These are phyloP conservation scores for Chenopodium album DNA, from an alignment of 148 eudicot species.

Conservation along the genomic window DNA sequence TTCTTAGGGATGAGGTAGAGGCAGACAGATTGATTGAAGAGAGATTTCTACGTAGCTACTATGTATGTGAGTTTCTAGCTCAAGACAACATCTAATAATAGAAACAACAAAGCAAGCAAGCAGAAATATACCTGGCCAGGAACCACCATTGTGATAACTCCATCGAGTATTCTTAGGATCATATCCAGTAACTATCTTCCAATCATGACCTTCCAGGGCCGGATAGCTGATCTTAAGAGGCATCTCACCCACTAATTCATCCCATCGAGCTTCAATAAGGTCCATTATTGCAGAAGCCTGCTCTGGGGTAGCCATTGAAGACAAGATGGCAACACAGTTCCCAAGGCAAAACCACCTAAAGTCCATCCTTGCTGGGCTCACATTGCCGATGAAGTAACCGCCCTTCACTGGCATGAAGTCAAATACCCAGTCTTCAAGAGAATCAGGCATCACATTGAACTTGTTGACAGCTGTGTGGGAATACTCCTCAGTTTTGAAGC, in stretches of 20 bases:
- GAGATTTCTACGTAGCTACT: neutral
- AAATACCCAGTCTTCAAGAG: conserved; percentile 73
- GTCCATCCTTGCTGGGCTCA: conserved; percentile 84
- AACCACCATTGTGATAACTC: conserved; percentile 92
- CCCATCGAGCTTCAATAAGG: conserved; percentile 78
- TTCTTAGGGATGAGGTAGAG: neutral
- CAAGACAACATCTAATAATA: neutral
- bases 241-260: conserved; percentile 87
- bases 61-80: neutral
- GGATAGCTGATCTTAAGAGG: conserved; percentile 85
- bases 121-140: conserved; percentile 69
- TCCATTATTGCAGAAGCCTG: conserved; percentile 87
- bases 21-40: neutral
- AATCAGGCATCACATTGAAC: conserved; percentile 73
- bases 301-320: conserved; percentile 82
- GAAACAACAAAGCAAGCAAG: neutral
- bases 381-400: conserved; percentile 83
- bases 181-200: conserved; percentile 80
- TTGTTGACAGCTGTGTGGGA: conserved; percentile 73
- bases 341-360: conserved; percentile 90
- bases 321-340: conserved; percentile 74
- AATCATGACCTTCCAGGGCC: conserved; percentile 75
- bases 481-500: conserved; percentile 59
- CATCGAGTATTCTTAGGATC: conserved; percentile 77
- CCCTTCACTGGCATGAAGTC: conserved; percentile 83